Conservation (phyloP, 1,284 basidiomycete species). For the Thelephora terrestris region DNA sequence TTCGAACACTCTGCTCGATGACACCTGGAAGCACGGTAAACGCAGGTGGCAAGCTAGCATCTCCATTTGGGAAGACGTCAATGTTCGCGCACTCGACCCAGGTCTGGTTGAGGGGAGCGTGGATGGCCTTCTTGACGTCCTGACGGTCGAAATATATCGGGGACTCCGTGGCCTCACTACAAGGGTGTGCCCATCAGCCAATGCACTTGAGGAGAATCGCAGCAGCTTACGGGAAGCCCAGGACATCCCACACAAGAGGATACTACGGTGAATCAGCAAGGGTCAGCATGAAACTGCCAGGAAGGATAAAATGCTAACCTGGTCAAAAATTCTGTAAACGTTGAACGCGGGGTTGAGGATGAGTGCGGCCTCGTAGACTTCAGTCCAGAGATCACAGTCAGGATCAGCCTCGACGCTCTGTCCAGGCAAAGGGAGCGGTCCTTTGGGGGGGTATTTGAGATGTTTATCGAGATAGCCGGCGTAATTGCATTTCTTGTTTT, state of each 20-base stretch:
- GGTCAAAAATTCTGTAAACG: slow-evolving; percentile 67
- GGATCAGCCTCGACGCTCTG: slow-evolving; percentile 30
- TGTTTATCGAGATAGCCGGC: slow-evolving; percentile 50
- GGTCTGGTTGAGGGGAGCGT: slow-evolving; percentile 49
- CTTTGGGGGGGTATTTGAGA: slow-evolving; percentile 56
- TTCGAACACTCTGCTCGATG: slow-evolving; percentile 64
- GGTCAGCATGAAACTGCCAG: not conserved
- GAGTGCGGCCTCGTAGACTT: slow-evolving; percentile 50
- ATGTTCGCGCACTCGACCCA: slow-evolving; percentile 58
- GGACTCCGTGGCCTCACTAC: slow-evolving; percentile 43
- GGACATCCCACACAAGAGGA: slow-evolving; percentile 62
- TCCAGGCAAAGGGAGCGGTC: slow-evolving; percentile 49
- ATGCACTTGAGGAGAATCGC: not conserved
- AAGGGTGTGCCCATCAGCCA: not conserved
- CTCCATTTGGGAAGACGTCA: slow-evolving; percentile 51
- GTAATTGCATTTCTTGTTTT: slow-evolving; percentile 50
- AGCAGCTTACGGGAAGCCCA: slow-evolving; percentile 56
- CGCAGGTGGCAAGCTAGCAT: slow-evolving; percentile 49
- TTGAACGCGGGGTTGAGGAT: slow-evolving; percentile 66
- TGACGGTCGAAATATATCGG: slow-evolving; percentile 55
- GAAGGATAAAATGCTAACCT: slow-evolving; percentile 22
- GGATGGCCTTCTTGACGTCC: slow-evolving; percentile 66
- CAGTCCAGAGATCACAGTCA: slow-evolving; percentile 59
- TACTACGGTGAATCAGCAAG: slow-evolving; percentile 24
- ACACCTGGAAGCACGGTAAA: slow-evolving; percentile 60